These are phyloP conservation scores for Penicillium herquei DNA, from an alignment of 495 filamentous ascomycete species.

Conservation along the genomic window DNA sequence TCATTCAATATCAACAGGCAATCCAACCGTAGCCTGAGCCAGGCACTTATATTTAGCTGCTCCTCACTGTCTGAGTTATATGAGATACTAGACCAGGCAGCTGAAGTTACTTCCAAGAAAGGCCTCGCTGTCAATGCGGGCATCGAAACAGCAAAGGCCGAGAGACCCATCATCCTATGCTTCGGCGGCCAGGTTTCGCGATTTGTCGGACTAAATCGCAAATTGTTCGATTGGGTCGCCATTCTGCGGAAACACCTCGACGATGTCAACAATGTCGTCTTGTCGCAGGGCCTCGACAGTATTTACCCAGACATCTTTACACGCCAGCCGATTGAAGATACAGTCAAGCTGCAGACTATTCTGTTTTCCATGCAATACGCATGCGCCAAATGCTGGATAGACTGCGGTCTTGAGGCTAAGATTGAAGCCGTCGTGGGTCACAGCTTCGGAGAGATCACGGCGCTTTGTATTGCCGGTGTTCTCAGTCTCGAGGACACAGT, in stretches of 20 bases:
- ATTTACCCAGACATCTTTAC: conserved; percentile 53
- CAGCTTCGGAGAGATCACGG: conserved; percentile 50
- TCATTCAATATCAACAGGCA: conserved; percentile 3
- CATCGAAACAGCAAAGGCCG: background rate
- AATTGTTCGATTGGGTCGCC: conserved; percentile 30
- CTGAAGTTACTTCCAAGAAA: background rate
- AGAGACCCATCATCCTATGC: conserved; percentile 45
- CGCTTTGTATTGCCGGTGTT: conserved; percentile 35
- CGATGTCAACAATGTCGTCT: conserved; percentile 1
- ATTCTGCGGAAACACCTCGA: conserved; percentile 40
- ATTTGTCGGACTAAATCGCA: conserved; percentile 39
- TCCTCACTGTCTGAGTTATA: background rate
- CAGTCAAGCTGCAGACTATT: conserved; percentile 41
- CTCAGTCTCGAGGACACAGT: conserved; percentile 36
- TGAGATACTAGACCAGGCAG: background rate
- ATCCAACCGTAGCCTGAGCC: background rate
- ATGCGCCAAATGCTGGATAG: conserved; percentile 47
- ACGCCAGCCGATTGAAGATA: conserved; percentile 29
- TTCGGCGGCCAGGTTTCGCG: conserved; percentile 54
- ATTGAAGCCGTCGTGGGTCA: conserved; percentile 47
- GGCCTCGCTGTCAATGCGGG: background rate
- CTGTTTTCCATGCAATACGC: conserved; percentile 52
- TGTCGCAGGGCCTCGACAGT: conserved; percentile 25
- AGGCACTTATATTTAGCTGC: background rate
- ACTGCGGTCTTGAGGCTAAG: conserved; percentile 25